Conservation (phyloP, 2,329 filamentous ascomycete species). For the Phoma herbarum region DNA sequence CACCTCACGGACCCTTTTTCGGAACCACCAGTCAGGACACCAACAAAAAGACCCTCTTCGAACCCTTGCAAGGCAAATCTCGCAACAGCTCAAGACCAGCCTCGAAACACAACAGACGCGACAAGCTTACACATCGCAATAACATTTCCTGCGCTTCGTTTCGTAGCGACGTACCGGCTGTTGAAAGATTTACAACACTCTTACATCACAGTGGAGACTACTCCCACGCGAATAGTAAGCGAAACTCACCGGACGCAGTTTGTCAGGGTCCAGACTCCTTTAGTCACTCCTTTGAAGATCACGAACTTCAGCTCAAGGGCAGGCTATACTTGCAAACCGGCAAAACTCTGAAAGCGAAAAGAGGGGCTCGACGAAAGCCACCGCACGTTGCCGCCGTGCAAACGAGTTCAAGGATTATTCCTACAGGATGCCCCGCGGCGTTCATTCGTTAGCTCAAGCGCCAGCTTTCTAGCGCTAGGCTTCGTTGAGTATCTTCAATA, state of each 20-base stretch:
- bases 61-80: neutral
- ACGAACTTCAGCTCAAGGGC: conserved; percentile 3
- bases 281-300: conserved; percentile 2
- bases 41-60: neutral
- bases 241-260: conserved; percentile 3
- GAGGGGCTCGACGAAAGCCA: conserved; percentile 3
- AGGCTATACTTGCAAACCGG: neutral
- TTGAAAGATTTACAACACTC: neutral
- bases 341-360: neutral
- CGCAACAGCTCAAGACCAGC: neutral
- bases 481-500: neutral
- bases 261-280: conserved; percentile 6
- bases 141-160: neutral
- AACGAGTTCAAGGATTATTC: neutral
- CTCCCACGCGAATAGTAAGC: conserved; percentile 2
- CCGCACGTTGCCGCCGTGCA: neutral
- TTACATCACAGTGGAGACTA: conserved; percentile 15
- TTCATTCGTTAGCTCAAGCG: neutral
- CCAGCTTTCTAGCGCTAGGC: neutral
- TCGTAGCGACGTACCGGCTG: neutral
- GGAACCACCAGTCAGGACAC: neutral
- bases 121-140: neutral
- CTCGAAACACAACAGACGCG: neutral
- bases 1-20: conserved; percentile 1
- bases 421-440: neutral